Conservation (phyloP, 1,284 basidiomycete species). For the Tausonia pullulans region DNA sequence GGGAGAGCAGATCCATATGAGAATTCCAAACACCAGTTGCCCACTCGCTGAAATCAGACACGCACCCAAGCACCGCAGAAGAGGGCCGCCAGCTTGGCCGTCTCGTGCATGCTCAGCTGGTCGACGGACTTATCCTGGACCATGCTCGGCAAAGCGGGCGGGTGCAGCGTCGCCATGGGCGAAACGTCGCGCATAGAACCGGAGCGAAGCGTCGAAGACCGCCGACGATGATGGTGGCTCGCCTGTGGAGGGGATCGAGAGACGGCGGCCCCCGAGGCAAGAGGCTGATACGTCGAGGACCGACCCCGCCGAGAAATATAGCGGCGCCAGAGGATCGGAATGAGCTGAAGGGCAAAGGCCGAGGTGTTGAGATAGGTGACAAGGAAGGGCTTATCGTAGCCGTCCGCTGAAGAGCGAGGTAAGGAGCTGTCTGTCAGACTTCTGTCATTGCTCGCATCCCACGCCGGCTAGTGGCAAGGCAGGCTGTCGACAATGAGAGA, state of each 20-base stretch:
- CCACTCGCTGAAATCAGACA: conserved; percentile 17
- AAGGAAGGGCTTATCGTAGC: conserved; percentile 65
- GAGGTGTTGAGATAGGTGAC: conserved; percentile 74
- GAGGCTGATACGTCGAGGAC: conserved; percentile 9
- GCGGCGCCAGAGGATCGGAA: conserved; percentile 50
- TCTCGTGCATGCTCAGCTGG: conserved; percentile 57
- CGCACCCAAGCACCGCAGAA: conserved; percentile 44
- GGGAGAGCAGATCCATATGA: conserved; percentile 50
- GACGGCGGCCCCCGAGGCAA: conserved; percentile 1
- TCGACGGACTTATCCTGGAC: conserved; percentile 16
- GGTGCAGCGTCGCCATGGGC: conserved; percentile 15
- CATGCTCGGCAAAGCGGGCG: neutral
- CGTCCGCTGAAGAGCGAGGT: neutral
- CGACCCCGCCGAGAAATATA: conserved; percentile 14
- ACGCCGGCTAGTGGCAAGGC: no score
- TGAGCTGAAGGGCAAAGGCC: conserved; percentile 73
- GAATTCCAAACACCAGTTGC: conserved; percentile 4
- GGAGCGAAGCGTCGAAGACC: neutral
- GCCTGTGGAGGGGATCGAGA: conserved; percentile 12
- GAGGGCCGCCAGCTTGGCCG: conserved; percentile 57
- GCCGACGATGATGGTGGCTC: neutral
- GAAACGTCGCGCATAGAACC: conserved; percentile 7
- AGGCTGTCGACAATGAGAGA: neutral
- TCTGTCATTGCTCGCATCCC: no score
- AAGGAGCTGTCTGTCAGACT: neutral